These are phyloP conservation scores for Chrysoporthe austroafricana DNA, from an alignment of 2,329 filamentous ascomycete species.

Conservation along the genomic window DNA sequence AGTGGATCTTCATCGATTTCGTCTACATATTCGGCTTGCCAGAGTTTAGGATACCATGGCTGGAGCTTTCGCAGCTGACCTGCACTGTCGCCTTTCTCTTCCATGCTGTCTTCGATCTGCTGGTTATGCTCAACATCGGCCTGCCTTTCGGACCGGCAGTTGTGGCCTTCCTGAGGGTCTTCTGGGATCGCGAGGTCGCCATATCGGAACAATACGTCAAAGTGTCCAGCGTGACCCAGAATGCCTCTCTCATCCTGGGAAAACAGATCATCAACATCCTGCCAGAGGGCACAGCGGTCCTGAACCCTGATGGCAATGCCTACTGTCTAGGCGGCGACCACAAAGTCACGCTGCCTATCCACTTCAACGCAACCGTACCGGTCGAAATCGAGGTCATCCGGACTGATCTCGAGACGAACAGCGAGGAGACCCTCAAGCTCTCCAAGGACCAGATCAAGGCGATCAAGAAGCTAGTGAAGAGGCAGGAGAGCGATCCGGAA, in stretches of 20 bases:
- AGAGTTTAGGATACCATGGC: slow-evolving; percentile 89
- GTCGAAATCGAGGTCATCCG: slow-evolving; percentile 87
- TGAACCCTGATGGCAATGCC: slow-evolving; percentile 80
- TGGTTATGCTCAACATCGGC: slow-evolving; percentile 91
- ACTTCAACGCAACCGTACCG: slow-evolving; percentile 91
- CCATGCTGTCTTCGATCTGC: slow-evolving; percentile 76
- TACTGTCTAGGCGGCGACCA: slow-evolving; percentile 77
- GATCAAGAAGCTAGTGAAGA: slow-evolving; percentile 70
- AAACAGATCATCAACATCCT: slow-evolving; percentile 98
- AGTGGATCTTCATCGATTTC: slow-evolving; percentile 90
- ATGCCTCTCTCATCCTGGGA: slow-evolving; percentile 90
- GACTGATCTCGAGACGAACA: slow-evolving; percentile 79
- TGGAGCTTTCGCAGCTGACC: slow-evolving; percentile 82
- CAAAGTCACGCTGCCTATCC: slow-evolving; percentile 74
- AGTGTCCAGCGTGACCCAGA: slow-evolving; percentile 83
- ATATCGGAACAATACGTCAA: slow-evolving; percentile 95
- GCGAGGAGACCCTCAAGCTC: slow-evolving; percentile 80
- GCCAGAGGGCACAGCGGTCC: slow-evolving; percentile 87
- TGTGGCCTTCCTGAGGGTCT: slow-evolving; percentile 72
- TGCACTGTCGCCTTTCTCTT: slow-evolving; percentile 71
- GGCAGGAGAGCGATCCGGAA: slow-evolving; percentile 66
- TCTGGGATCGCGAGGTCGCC: slow-evolving; percentile 91
- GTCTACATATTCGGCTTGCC: slow-evolving; percentile 87
- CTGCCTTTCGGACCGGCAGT: slow-evolving; percentile 77
- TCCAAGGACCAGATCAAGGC: slow-evolving; percentile 73